These are phyloP conservation scores for Saturnispora zaruensis DNA, from an alignment of 805 yeast genomes.

Conservation along the genomic window DNA sequence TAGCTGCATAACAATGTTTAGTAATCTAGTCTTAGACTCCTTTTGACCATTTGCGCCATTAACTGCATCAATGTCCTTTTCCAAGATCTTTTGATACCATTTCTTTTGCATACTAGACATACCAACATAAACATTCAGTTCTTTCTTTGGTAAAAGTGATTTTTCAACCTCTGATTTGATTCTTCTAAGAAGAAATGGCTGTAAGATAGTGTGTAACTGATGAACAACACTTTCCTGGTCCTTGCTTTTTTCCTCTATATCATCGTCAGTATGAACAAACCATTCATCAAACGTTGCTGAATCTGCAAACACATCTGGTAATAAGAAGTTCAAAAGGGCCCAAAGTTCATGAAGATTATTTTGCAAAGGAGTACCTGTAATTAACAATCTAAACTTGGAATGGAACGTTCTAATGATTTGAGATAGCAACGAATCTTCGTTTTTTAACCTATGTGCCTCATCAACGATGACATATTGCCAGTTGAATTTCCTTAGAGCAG, in stretches of 20 bases:
- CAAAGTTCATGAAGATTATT: conserved; percentile 92
- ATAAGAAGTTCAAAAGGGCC: conserved; percentile 83
- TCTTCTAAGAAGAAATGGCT: conserved; percentile 83
- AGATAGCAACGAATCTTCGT: conserved; percentile 85
- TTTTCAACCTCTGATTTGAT: conserved; percentile 91
- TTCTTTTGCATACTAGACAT: conserved; percentile 92
- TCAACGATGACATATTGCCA: conserved; percentile 95
- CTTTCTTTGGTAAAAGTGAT: conserved; percentile 83
- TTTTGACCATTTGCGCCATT: conserved; percentile 93
- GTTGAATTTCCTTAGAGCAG: conserved; percentile 66
- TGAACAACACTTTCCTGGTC: conserved; percentile 78
- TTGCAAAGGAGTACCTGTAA: conserved; percentile 95
- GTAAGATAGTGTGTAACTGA: conserved; percentile 78
- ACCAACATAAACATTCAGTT: conserved; percentile 81
- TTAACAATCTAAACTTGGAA: conserved; percentile 73
- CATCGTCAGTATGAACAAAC: conserved; percentile 73
- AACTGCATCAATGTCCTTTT: conserved; percentile 92
- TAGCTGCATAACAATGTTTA: conserved; percentile 93
- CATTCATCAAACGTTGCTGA: conserved; percentile 84
- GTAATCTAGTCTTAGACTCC: conserved; percentile 82
- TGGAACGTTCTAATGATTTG: conserved; percentile 87
- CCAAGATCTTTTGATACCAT: conserved; percentile 85
- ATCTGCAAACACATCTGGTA: conserved; percentile 94
- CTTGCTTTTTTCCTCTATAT: conserved; percentile 78
- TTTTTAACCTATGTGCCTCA: conserved; percentile 95